Evolutionary conservation across 148 eudicot genomes (phyloP).

Genomic region (Heliamphora exappendiculata): DNA sequence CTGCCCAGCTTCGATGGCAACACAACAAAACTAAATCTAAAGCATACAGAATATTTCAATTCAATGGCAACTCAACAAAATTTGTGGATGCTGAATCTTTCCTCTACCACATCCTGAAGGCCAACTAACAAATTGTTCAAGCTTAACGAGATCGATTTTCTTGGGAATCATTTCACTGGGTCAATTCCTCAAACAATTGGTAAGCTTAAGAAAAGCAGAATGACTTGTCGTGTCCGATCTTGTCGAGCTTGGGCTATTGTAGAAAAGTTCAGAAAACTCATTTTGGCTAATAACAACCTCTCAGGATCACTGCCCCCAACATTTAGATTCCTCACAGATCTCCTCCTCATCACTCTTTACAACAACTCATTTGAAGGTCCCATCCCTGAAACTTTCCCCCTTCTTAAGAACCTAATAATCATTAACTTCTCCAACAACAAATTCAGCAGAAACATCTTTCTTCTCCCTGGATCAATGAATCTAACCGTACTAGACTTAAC

Average conservation of each 20-base stretch:
- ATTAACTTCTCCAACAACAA: slow-evolving; percentile 67
- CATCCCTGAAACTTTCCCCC: slow-evolving; percentile 54
- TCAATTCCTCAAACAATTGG: slow-evolving; percentile 65
- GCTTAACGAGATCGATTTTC: slow-evolving; percentile 68
- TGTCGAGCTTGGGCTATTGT: slow-evolving; percentile 69
- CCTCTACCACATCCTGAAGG: slow-evolving; percentile 35
- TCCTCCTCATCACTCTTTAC: slow-evolving; percentile 66
- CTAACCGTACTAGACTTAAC: slow-evolving; percentile 62
- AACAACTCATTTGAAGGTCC: slow-evolving; percentile 83
- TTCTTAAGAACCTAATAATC: slow-evolving; percentile 53
- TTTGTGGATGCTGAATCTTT: slow-evolving; percentile 62
- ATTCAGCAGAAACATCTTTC: slow-evolving; percentile 50
- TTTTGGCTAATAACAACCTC: slow-evolving; percentile 65
- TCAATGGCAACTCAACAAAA: slow-evolving; percentile 37
- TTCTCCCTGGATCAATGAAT: slow-evolving; percentile 55
- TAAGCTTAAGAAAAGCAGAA: slow-evolving; percentile 75
- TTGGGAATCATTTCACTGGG: slow-evolving; percentile 66
- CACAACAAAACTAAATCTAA: too few species aligned
- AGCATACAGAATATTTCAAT: slow-evolving; percentile 35
- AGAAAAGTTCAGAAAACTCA: slow-evolving; percentile 54
- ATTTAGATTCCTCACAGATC: slow-evolving; percentile 50
- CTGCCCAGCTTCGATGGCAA: too few species aligned
- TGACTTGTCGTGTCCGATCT: slow-evolving; percentile 60
- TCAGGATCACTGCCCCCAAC: slow-evolving; percentile 65
- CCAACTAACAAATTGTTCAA: slow-evolving; percentile 61